Evolutionary conservation across 805 yeast species (phyloP).

Genomic region (Saturnispora besseyi): DNA sequence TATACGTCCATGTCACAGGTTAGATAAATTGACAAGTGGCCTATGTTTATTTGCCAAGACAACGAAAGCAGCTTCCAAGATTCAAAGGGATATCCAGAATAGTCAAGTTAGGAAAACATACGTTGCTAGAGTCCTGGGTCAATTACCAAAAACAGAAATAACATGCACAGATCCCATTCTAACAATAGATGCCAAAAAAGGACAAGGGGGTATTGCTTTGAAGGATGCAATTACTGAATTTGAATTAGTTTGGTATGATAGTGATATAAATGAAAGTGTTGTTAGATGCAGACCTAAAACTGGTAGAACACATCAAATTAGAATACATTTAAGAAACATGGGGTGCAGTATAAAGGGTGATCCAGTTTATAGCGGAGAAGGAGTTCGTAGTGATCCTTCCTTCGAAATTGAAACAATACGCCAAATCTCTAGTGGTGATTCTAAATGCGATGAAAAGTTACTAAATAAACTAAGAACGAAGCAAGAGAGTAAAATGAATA

Average conservation of each 20-base stretch:
- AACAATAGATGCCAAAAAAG: constrained; percentile 25
- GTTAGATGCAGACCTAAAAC: constrained; percentile 42
- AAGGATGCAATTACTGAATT: constrained; percentile 18
- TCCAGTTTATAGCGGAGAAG: constrained; percentile 21
- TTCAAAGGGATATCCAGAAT: constrained; percentile 29
- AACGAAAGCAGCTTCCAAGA: constrained; percentile 25
- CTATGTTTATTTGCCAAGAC: constrained; percentile 37
- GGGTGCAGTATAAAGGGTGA: constrained; percentile 32
- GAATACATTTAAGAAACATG: constrained; percentile 44
- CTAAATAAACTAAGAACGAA: background rate
- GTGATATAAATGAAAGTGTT: constrained; percentile 29
- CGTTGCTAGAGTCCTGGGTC: constrained; percentile 36
- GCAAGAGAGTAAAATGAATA: constrained; percentile 6
- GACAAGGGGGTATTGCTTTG: constrained; percentile 19
- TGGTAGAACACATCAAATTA: constrained; percentile 49
- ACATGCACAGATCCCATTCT: constrained; percentile 33
- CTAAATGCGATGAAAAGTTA: background rate
- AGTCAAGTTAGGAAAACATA: constrained; percentile 33
- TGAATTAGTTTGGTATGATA: constrained; percentile 25
- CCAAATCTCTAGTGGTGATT: background rate
- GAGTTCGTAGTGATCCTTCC: constrained; percentile 7
- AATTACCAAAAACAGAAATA: constrained; percentile 29
- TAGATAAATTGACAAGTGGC: constrained; percentile 49
- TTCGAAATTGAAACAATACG: constrained; percentile 1
- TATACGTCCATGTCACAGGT: constrained; percentile 37